Conservation (phyloP, 805 yeast species). For the Gaillardinia entomophila region DNA sequence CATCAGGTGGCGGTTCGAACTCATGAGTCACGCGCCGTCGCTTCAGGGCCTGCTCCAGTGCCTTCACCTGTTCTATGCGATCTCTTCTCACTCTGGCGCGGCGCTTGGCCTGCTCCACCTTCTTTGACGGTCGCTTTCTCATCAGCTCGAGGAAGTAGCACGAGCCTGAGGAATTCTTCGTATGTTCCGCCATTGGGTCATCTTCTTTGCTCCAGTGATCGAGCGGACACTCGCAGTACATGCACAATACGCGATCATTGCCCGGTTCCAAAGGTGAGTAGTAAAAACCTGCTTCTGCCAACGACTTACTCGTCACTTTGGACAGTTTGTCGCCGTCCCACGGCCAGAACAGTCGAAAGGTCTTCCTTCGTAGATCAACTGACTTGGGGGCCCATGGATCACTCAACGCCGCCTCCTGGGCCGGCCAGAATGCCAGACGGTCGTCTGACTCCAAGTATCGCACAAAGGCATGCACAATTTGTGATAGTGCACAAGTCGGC, state of each 20-base stretch:
- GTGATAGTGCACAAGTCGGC: slow-evolving; percentile 6
- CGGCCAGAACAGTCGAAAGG: slow-evolving; percentile 39
- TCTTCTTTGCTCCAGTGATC: slow-evolving; percentile 58
- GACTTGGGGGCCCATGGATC: slow-evolving; percentile 30
- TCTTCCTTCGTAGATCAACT: slow-evolving; percentile 24
- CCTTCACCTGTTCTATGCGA: slow-evolving; percentile 1
- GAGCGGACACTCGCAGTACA: slow-evolving; percentile 23
- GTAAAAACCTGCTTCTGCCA: slow-evolving; percentile 44
- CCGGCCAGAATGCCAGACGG: slow-evolving; percentile 8
- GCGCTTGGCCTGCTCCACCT: no score
- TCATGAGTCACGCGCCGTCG: no score
- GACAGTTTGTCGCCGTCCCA: slow-evolving; percentile 39
- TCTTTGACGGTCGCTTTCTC: background rate
- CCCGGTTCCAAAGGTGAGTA: slow-evolving; percentile 23
- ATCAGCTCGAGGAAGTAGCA: slow-evolving; percentile 23
- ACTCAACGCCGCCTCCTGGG: slow-evolving; percentile 15
- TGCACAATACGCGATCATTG: slow-evolving; percentile 30
- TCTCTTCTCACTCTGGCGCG: background rate
- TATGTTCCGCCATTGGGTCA: slow-evolving; percentile 57
- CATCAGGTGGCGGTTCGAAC: no score
- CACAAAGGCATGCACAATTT: background rate
- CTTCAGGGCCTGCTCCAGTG: background rate
- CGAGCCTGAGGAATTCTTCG: slow-evolving; percentile 11
- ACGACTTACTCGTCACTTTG: slow-evolving; percentile 31
- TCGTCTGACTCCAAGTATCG: background rate